Percentiles rank a stretch among this genome's conserved stretches.
phyloP scores from a whole-genome alignment of 2,329 filamentous ascomycete genomes.

The Chaetomiaceae sp. region DNA sequence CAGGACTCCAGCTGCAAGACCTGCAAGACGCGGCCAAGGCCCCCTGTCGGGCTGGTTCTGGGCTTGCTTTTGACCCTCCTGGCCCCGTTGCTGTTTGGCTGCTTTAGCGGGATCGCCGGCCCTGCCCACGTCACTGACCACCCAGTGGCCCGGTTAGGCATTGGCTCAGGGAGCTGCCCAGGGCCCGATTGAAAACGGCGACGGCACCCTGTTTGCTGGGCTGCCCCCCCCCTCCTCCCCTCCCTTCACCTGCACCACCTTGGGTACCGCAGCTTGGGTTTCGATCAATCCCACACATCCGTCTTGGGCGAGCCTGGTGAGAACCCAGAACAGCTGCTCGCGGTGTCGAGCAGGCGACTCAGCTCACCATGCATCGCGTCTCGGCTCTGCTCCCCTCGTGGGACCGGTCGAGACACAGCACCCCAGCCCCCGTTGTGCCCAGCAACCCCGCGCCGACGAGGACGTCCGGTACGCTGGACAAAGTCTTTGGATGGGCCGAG shows the following conservation, averaged over 20 bases:
- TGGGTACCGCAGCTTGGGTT: too few species aligned
- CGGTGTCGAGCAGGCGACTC: conserved; percentile 8
- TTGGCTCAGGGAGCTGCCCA: background rate
- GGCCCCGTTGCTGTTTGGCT: background rate
- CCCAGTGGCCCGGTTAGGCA: conserved; percentile 7
- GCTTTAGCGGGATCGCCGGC: conserved; percentile 13
- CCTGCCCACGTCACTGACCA: conserved; percentile 15
- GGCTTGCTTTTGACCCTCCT: background rate
- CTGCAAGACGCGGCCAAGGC: background rate
- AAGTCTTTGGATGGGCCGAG: conserved; percentile 34
- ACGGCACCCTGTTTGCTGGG: conserved; percentile 2
- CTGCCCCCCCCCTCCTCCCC: background rate
- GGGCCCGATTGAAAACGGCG: conserved; percentile 12
- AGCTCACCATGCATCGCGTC: conserved; percentile 41
- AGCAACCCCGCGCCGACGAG: conserved; percentile 1
- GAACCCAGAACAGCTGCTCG: conserved; percentile 5
- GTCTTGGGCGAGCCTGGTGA: conserved; percentile 7
- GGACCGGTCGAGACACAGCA: conserved; percentile 30
- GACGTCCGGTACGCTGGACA: conserved; percentile 25
- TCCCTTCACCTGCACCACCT: background rate
- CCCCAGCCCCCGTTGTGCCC: conserved; percentile 17
- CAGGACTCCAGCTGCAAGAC: background rate
- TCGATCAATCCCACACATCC: background rate
- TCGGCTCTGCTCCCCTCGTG: conserved; percentile 42
- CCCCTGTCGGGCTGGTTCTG: conserved; percentile 4